Percentiles rank a stretch among this genome's conserved stretches.
Evolutionary conservation across 2,329 filamentous ascomycete species (phyloP).

Genomic region (Neofusicoccum kwambonambiense): DNA sequence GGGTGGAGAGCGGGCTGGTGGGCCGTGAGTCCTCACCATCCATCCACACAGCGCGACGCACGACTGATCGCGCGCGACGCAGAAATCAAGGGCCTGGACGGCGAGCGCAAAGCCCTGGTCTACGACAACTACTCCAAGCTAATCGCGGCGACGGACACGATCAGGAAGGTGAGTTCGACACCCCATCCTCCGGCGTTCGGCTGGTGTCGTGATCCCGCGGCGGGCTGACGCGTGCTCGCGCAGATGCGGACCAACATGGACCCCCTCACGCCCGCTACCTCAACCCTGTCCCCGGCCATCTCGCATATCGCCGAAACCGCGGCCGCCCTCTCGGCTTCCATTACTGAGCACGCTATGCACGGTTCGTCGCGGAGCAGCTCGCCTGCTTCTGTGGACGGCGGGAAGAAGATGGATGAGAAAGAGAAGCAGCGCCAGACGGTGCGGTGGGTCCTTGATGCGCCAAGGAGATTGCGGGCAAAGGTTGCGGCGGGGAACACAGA

Average conservation of each 20-base stretch:
- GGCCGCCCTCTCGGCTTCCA: conserved; percentile 38
- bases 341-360: conserved; percentile 28
- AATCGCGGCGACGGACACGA: conserved; percentile 95
- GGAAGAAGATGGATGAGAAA: conserved; percentile 31
- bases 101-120: conserved; percentile 93
- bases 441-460: conserved; percentile 61
- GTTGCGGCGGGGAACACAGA: conserved; percentile 59
- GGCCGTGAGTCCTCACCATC: conserved; percentile 37
- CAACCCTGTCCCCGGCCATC: conserved; percentile 71
- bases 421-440: conserved; percentile 56
- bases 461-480: conserved; percentile 58
- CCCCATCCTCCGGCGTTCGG: too few relatives aligned
- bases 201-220: too few relatives aligned
- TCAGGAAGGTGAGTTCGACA: conserved; percentile 61
- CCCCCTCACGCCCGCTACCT: conserved; percentile 70
- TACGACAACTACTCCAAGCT: conserved; percentile 99
- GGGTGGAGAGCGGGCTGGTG: conserved; percentile 68
- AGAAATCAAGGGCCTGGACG: conserved; percentile 87
- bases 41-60: too few relatives aligned
- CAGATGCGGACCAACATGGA: conserved; percentile 81
- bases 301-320: conserved; percentile 69
- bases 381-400: neutral
- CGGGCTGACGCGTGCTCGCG: neutral
- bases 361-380: neutral
- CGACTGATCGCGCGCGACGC: conserved; percentile 6